These are phyloP conservation scores for Babesia gibsoni DNA, from an alignment of 169 alveolate species.

Conservation along the genomic window DNA sequence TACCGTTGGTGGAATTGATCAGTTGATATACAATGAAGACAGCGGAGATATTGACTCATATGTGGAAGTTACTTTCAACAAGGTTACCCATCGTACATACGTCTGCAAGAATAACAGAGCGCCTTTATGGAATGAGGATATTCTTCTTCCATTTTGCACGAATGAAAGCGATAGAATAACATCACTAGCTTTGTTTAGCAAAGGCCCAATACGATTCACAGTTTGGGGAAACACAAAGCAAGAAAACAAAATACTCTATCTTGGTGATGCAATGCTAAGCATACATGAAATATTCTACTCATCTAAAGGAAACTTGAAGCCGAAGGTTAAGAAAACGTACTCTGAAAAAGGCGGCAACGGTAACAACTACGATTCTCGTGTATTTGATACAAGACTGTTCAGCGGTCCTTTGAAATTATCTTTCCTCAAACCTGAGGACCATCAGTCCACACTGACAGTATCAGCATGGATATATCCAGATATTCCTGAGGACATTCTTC, in stretches of 20 bases:
- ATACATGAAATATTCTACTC: conserved; percentile 69
- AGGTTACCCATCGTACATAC: conserved; percentile 61
- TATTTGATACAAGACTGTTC: conserved; percentile 53
- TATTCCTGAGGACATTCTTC: conserved; percentile 25
- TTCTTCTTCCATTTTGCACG: conserved; percentile 59
- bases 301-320: conserved; percentile 55
- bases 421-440: conserved; percentile 29
- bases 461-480: conserved; percentile 61
- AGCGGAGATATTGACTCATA: conserved; percentile 58
- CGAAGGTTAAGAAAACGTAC: conserved; percentile 24
- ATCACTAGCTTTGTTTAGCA: conserved; percentile 44
- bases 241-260: conserved; percentile 44
- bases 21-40: conserved; percentile 61
- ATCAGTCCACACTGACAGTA: conserved; percentile 45
- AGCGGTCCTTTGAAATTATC: conserved; percentile 29
- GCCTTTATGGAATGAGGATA: conserved; percentile 68
- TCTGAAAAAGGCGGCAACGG: conserved; percentile 21
- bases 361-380: conserved; percentile 41
- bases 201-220: conserved; percentile 61
- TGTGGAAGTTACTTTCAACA: conserved; percentile 69
- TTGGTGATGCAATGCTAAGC: conserved; percentile 60
- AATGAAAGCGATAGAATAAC: conserved; percentile 46
- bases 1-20: conserved; percentile 62
- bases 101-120: conserved; percentile 55
- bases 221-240: conserved; percentile 73